These are phyloP conservation scores for Aciculoconidium aculeatum DNA, from an alignment of 805 yeast species.

Conservation along the genomic window DNA sequence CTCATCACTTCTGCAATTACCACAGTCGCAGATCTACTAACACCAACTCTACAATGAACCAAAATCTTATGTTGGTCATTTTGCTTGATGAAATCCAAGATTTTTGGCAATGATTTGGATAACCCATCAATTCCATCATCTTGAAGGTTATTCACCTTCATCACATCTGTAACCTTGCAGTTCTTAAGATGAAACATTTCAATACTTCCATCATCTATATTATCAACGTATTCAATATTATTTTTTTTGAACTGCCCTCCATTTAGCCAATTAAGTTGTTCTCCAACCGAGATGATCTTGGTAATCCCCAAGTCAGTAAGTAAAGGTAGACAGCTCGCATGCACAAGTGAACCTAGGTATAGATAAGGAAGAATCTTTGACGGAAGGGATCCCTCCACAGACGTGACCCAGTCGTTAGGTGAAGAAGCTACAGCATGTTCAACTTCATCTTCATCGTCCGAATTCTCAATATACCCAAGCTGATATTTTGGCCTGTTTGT, in stretches of 20 bases:
- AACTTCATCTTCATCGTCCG: constrained; percentile 14
- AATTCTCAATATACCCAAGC: constrained; percentile 25
- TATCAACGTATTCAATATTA: constrained; percentile 18
- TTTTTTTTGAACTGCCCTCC: constrained; percentile 23
- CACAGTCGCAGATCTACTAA: constrained; percentile 89
- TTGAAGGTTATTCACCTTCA: constrained; percentile 68
- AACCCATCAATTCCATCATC: constrained; percentile 90
- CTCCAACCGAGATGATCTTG: constrained; percentile 84
- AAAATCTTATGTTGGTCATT: constrained; percentile 34
- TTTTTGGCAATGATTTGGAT: constrained; percentile 52
- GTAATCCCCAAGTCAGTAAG: constrained; percentile 61
- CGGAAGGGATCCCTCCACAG: constrained; percentile 66
- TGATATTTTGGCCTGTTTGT: constrained; percentile 7
- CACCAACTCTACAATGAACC: constrained; percentile 95
- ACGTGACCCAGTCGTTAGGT: constrained; percentile 30
- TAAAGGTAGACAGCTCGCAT: constrained; percentile 69
- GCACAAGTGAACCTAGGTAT: constrained; percentile 77
- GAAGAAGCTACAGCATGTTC: constrained; percentile 7
- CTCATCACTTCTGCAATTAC: constrained; percentile 94
- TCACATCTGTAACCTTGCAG: constrained; percentile 37
- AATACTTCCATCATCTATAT: constrained; percentile 24
- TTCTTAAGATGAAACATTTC: constrained; percentile 17
- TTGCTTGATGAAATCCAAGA: constrained; percentile 53
- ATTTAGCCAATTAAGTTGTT: constrained; percentile 58
- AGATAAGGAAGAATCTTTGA: constrained; percentile 78